Conservation (phyloP, 225 moss, liverwort and hornwort genomes). For the Sphagnum tenellum region DNA sequence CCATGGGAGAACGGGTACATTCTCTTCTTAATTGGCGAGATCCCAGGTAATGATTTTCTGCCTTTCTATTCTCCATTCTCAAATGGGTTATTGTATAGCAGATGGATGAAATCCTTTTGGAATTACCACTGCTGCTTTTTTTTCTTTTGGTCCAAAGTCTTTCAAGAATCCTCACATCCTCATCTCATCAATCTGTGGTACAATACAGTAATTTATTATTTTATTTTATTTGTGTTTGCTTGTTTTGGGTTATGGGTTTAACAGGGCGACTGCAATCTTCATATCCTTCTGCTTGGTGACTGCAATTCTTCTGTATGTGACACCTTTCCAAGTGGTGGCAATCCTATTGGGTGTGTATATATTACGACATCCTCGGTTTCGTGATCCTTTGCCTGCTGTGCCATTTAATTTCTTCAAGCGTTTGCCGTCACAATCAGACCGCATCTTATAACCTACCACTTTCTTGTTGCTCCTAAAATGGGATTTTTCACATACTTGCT, state of each 20-base stretch:
- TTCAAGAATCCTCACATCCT: no score
- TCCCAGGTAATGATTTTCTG: conserved; percentile 36
- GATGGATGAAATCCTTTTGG: no score
- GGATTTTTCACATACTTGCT: no score
- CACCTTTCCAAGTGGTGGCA: conserved; percentile 42
- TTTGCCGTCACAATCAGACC: conserved; percentile 40
- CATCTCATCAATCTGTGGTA: neutral
- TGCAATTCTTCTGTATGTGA: conserved; percentile 37
- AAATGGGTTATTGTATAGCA: neutral
- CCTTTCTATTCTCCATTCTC: neutral
- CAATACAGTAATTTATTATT: neutral
- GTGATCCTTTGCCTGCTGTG: conserved; percentile 36
- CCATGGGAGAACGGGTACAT: conserved; percentile 77
- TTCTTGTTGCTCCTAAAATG: no score
- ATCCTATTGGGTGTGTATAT: conserved; percentile 33
- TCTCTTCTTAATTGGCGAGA: conserved; percentile 91
- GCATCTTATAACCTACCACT: conserved; percentile 25
- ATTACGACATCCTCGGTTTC: conserved; percentile 40
- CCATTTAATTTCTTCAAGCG: conserved; percentile 44
- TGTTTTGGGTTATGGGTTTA: neutral
- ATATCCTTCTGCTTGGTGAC: conserved; percentile 27
- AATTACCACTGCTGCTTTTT: no score
- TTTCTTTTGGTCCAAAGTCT: no score
- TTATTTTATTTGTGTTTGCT: neutral
- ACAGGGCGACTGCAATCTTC: conserved; percentile 37